phyloP scores from a whole-genome alignment of 2,329 filamentous ascomycete species.

The Fusarium armeniacum region DNA sequence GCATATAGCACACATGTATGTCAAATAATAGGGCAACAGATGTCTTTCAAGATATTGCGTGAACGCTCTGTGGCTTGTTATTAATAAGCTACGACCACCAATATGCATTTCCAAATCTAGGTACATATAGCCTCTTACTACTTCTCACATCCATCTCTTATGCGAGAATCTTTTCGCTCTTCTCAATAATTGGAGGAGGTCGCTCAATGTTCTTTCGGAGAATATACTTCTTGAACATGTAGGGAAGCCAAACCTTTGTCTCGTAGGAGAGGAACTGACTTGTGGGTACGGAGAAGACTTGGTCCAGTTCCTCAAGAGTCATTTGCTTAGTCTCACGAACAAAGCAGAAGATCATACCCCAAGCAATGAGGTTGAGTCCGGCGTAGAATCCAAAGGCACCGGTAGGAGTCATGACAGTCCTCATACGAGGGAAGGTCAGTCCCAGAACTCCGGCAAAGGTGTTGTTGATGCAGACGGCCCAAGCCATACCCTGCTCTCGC shows the following conservation, averaged over 20 bases:
- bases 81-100: too few relatives aligned
- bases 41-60: too few relatives aligned
- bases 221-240: slow-evolving; percentile 43
- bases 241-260: slow-evolving; percentile 32
- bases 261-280: slow-evolving; percentile 59
- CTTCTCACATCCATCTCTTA: not conserved
- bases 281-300: slow-evolving; percentile 63
- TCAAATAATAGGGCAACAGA: too few relatives aligned
- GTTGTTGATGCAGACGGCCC: slow-evolving; percentile 72
- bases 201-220: slow-evolving; percentile 12
- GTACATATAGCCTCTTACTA: not conserved
- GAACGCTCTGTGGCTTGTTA: too few relatives aligned
- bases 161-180: slow-evolving; percentile 22
- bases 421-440: slow-evolving; percentile 65
- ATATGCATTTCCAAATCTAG: not conserved
- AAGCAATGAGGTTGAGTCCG: slow-evolving; percentile 67
- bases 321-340: slow-evolving; percentile 68
- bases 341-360: slow-evolving; percentile 66
- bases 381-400: slow-evolving; percentile 67
- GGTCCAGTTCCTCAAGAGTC: slow-evolving; percentile 65
- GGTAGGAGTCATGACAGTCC: slow-evolving; percentile 52
- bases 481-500: slow-evolving; percentile 74
- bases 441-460: slow-evolving; percentile 67
- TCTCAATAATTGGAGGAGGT: slow-evolving; percentile 25
- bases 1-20: too few relatives aligned